Percentiles rank a stretch among this genome's conserved stretches.
Conservation (phyloP, 768 basidiomycete species). For the Zangia roseola region DNA sequence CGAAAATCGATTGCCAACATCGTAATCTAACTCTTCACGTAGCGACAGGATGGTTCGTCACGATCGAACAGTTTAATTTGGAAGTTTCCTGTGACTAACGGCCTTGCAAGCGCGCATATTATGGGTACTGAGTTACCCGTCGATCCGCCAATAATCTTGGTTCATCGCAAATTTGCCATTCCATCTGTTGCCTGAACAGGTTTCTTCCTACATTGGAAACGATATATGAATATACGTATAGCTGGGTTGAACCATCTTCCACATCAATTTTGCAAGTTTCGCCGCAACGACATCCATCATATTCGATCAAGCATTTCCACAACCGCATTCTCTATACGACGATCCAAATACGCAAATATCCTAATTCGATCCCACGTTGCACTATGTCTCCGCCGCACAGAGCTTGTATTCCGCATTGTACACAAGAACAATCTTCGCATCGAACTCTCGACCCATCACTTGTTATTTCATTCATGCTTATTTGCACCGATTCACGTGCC, state of each 20-base stretch:
- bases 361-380: conserved; percentile 21
- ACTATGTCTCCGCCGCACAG: conserved; percentile 15
- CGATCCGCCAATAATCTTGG: conserved; percentile 25
- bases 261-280: conserved; percentile 31
- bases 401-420: conserved; percentile 23
- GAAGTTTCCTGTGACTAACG: conserved; percentile 15
- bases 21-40: conserved; percentile 4
- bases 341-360: conserved; percentile 27
- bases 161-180: conserved; percentile 27
- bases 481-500: conserved; percentile 32
- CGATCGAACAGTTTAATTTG: neutral
- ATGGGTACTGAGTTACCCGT: conserved; percentile 46
- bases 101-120: conserved; percentile 54
- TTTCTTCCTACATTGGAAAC: conserved; percentile 23
- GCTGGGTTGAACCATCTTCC: conserved; percentile 26
- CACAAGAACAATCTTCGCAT: conserved; percentile 34
- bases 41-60: conserved; percentile 58
- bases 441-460: conserved; percentile 28
- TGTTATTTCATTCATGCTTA: conserved; percentile 35
- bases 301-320: conserved; percentile 26
- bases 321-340: conserved; percentile 23
- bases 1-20: neutral
- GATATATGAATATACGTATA: conserved; percentile 23
- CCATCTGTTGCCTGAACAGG: conserved; percentile 20
- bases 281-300: conserved; percentile 12